Base-by-base conservation (phyloP, 2,329 filamentous ascomycete species). In the Ophiostoma sp. region DNA sequence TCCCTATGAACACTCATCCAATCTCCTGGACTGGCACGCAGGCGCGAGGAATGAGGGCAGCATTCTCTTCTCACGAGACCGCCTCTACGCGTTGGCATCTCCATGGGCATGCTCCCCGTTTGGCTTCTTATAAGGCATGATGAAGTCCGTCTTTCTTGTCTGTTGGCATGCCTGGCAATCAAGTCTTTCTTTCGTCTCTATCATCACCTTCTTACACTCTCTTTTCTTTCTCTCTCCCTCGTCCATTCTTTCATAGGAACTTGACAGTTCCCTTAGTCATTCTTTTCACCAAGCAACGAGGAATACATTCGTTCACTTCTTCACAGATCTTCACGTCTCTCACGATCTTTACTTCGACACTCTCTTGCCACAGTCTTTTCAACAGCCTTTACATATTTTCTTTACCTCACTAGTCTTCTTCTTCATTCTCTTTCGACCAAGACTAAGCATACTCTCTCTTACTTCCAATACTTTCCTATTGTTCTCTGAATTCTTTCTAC, bases 1-100 rank as follows among this genome's bases (percentile, higher is more conserved):
- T 73, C 68, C 69, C 68, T 73, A 69, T 64, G 16, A 55, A 69
- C 70, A 52, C 64, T n/a, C 44, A 68, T 68, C 68, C 66, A 67
- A 69, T 69, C 66, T 69, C 67, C 66, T 45, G 40, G 47, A 70
- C 66, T 71, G 70, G 69, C 44, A 69, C 67, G 69, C 38, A 68
- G 67, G 67, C 65, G 64, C 67, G 47, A 70, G 70, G 70, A 71
- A 71, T 71, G 70, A 64, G 45, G 67, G 40, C 66, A 65, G 58
- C 69, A 71, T 68, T 67, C 67, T 69, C 69, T 42, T 45, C 18
- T 14, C 60, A 42, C 55, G 65, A 67, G 45, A 40, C 67, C 44
- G 69, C 38, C 49, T 64, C 64, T 66, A 68, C 70, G 68, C 68
- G 70, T 69, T 69, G 68, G 65, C 70, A 70, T 70, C 66, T 68